Evolutionary conservation across 805 yeast genomes (phyloP).

Genomic region (Starmerella roubikii): DNA sequence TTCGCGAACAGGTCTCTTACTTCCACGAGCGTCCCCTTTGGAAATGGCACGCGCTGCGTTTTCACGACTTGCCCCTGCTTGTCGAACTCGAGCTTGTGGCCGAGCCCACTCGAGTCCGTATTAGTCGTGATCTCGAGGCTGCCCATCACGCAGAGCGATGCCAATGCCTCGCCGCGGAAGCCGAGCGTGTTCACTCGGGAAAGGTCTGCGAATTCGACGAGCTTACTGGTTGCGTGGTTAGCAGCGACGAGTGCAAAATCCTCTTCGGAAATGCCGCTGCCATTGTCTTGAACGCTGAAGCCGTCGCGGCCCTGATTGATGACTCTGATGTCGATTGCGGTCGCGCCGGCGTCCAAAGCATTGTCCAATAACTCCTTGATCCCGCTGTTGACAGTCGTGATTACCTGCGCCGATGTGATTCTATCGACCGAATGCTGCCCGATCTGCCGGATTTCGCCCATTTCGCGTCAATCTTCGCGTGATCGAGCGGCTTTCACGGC

Average conservation of each 20-base stretch:
- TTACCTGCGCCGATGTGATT: conserved; percentile 88
- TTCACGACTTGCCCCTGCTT: conserved; percentile 37
- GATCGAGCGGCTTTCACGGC: no score
- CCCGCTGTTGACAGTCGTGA: conserved; percentile 60
- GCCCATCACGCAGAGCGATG: conserved; percentile 38
- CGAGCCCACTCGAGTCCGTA: conserved; percentile 36
- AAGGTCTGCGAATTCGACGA: conserved; percentile 30
- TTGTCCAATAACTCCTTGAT: conserved; percentile 83
- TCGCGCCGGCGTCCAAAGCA: conserved; percentile 64
- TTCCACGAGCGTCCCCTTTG: conserved; percentile 54
- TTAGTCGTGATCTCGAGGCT: conserved; percentile 38
- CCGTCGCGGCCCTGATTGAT: conserved; percentile 60
- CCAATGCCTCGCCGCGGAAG: conserved; percentile 60
- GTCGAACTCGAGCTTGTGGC: conserved; percentile 42
- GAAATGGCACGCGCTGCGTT: conserved; percentile 34
- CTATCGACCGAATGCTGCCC: conserved; percentile 46
- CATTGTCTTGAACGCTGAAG: conserved; percentile 62
- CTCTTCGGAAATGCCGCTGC: conserved; percentile 44
- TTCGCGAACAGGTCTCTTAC: conserved; percentile 48
- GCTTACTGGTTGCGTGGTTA: conserved; percentile 45
- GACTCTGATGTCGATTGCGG: conserved; percentile 53
- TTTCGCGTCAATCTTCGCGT: no score
- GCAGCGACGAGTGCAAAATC: conserved; percentile 38
- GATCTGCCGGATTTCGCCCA: conserved; percentile 33
- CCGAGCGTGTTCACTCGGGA: conserved; percentile 38